Evolutionary conservation across 257 asterid species (phyloP), one percentile per base, ranked within the genome.

Genomic region (Prunella vulgaris): DNA sequence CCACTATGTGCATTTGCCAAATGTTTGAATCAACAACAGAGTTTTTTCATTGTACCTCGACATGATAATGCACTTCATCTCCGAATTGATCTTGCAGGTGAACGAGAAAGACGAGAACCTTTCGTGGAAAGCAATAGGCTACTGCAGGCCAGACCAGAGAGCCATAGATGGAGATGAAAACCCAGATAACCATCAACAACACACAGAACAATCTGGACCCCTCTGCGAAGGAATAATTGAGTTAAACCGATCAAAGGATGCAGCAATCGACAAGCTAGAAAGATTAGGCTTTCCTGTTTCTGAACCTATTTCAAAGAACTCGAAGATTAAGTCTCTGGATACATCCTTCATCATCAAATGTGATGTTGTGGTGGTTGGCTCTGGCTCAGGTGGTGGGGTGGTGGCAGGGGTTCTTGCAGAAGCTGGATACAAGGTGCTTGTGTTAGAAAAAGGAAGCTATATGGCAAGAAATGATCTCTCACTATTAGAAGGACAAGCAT

Each of bases 381-480:
- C 98, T 0, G 98, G 98, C 35, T 85, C 93, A 0, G 98, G 98
- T 5, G 98, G 98, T 8, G 97, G 98, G 1, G 87, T 93, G 20
- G 84, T 82, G 42, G 96, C 98, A 0, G 98, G 98, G 4, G 82
- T 87, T 56, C 81, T 93, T 22, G 96, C 98, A 21, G 77, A 88
- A 58, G 87, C 96, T 2, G 95, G 94, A 7, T 81, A 88, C 83
- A 88, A 88, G 72, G 95, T 88, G 2, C 33, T 90, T 9, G 98
- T 90, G 32, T 54, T 93, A 2, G 98, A 93, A 73, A 90, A 88
- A 70, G 98, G 98, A 22, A 81, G 77, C 49, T 93, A 93, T 46
- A 37, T 74, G 1, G 81, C 92, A 6, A 81, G 86, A 64, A 75
- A 8, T 32, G 69, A 81, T 12, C 88, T 93, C 10, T 77, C 90